Evolutionary conservation across 129 eudicot species (phyloP).

Genomic region (Gnaphalium uliginosum): DNA sequence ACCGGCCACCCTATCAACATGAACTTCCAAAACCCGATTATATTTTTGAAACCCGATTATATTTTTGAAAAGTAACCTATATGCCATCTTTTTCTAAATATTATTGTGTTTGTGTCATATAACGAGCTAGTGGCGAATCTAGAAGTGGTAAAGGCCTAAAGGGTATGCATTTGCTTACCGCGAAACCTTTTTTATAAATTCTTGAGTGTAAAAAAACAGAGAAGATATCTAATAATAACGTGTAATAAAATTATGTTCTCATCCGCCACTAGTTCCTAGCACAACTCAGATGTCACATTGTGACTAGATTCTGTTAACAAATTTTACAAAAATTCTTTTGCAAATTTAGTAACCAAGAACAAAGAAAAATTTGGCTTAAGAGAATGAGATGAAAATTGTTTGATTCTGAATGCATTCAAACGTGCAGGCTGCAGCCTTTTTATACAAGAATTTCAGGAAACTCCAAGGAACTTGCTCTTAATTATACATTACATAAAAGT

Average conservation of each 20-base stretch:
- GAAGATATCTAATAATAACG: too few relatives aligned
- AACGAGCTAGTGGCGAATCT: not conserved
- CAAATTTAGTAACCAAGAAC: slow-evolving; percentile 17
- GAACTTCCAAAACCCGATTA: not conserved
- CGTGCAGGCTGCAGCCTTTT: not conserved
- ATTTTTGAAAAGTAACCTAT: slow-evolving; percentile 24
- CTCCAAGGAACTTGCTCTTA: slow-evolving; percentile 27
- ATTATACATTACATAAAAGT: not conserved
- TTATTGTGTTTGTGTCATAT: slow-evolving; percentile 23
- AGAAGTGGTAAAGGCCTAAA: not conserved
- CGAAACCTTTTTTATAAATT: not conserved
- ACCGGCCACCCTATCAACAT: slow-evolving; percentile 9
- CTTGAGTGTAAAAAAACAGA: not conserved
- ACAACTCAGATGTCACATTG: slow-evolving; percentile 18
- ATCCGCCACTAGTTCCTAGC: not conserved
- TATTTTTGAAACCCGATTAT: not conserved
- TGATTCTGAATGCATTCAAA: not conserved
- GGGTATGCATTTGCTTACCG: not conserved
- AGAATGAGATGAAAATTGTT: not conserved
- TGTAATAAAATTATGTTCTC: too few relatives aligned
- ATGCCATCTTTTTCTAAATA: slow-evolving; percentile 39
- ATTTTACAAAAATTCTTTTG: not conserved
- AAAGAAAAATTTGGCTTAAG: not conserved
- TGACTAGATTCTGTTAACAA: not conserved
- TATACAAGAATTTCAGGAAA: not conserved